Evolutionary conservation across 169 alveolate species (phyloP).

Genomic region (Eimeria tenella): DNA sequence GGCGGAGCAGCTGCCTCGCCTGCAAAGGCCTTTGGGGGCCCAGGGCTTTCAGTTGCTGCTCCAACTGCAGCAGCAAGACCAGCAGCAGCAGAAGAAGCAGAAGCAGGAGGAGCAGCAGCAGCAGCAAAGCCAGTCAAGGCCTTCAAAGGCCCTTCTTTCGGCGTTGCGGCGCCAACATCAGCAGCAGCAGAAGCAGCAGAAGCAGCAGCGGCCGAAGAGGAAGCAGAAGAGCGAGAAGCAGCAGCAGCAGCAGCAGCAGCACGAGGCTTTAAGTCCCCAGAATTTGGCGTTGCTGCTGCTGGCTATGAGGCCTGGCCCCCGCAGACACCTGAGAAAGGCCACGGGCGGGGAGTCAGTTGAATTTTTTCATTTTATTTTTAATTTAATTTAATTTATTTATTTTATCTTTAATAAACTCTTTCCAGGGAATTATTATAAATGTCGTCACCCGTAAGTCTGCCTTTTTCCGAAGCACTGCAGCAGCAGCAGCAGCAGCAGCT

Average conservation of each 20-base stretch:
- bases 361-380: background rate
- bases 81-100: constrained; percentile 3
- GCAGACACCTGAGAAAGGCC: background rate
- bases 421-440: constrained; percentile 26
- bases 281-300: background rate
- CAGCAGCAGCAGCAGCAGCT: background rate
- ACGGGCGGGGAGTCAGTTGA: background rate
- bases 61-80: background rate
- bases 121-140: background rate
- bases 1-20: background rate
- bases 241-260: constrained; percentile 23
- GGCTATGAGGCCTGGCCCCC: background rate
- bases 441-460: constrained; percentile 18
- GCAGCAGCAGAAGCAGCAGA: background rate
- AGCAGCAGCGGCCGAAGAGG: constrained; percentile 4
- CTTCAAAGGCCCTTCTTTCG: constrained; percentile 33
- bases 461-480: background rate
- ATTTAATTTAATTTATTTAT: background rate
- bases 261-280: background rate
- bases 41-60: constrained; percentile 7
- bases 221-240: background rate
- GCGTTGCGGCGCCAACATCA: constrained; percentile 11
- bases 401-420: background rate
- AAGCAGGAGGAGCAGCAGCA: constrained; percentile 13
- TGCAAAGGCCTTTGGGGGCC: background rate